Evolutionary conservation across 257 asterid species (phyloP).

Genomic region (Leptodermis oblonga): DNA sequence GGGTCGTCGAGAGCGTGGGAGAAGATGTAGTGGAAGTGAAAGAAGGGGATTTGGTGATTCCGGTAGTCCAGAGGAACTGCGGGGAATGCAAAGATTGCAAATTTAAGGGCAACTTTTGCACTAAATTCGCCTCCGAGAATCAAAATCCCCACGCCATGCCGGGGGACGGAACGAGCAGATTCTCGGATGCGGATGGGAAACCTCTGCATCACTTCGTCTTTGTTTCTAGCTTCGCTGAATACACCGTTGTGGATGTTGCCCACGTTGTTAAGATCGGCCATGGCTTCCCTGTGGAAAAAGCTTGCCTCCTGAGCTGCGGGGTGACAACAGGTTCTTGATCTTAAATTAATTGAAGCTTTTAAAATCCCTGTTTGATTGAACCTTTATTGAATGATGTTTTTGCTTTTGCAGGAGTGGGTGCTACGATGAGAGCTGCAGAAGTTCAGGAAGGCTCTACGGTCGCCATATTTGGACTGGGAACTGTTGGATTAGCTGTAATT

Average conservation of each 20-base stretch:
- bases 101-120: constrained; percentile 31
- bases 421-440: constrained; percentile 21
- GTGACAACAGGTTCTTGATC: constrained; percentile 32
- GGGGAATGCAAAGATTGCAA: constrained; percentile 39
- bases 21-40: constrained; percentile 37
- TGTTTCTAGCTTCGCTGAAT: constrained; percentile 36
- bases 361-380: too few species aligned
- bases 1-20: constrained; percentile 43
- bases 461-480: constrained; percentile 29
- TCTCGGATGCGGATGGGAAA: constrained; percentile 25
- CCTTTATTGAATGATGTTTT: too few species aligned
- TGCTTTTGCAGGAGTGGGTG: constrained; percentile 23
- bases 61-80: constrained; percentile 34
- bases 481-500: constrained; percentile 28
- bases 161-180: constrained; percentile 34
- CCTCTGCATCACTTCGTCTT: constrained; percentile 24
- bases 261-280: constrained; percentile 31
- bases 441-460: constrained; percentile 27
- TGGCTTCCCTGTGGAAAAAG: constrained; percentile 30
- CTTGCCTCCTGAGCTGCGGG: constrained; percentile 39
- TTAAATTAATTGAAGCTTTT: too few species aligned
- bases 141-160: constrained; percentile 33
- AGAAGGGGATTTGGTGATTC: constrained; percentile 37
- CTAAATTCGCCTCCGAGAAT: constrained; percentile 28
- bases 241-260: constrained; percentile 38